These are phyloP conservation scores for Stephania cephalantha DNA, from an alignment of 164 flowering plant genomes.

Conservation along the genomic window DNA sequence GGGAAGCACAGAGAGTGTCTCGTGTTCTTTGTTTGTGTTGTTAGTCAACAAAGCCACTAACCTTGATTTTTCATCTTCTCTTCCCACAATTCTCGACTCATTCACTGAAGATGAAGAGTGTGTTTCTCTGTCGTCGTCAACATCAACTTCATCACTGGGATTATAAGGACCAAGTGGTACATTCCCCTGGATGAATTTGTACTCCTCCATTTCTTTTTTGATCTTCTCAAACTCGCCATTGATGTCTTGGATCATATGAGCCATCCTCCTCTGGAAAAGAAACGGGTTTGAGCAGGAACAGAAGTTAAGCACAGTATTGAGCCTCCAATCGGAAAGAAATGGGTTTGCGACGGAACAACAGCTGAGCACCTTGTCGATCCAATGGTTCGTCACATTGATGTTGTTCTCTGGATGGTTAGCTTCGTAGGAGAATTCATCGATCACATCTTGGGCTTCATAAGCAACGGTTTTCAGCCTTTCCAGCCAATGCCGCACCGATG, in stretches of 20 bases:
- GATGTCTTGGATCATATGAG: not conserved
- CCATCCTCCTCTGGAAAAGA: not conserved
- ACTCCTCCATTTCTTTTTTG: not conserved
- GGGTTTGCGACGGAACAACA: not conserved
- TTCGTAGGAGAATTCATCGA: not conserved
- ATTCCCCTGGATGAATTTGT: too few species aligned
- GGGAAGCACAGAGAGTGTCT: not conserved
- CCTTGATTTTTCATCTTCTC: not conserved
- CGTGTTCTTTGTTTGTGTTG: not conserved
- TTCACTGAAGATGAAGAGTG: not conserved
- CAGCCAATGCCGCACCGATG: not conserved
- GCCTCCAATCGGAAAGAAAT: too few species aligned
- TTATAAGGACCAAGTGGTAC: not conserved
- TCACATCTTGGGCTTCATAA: not conserved
- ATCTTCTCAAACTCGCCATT: not conserved
- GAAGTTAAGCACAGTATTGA: too few species aligned
- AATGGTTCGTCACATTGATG: not conserved
- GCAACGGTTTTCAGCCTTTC: not conserved
- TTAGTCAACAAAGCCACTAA: not conserved
- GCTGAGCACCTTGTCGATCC: not conserved
- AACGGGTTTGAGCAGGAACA: too few species aligned
- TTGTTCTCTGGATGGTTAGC: not conserved
- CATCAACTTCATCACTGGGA: not conserved
- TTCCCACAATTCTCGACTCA: not conserved
- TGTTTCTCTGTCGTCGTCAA: not conserved